Evolutionary conservation across 2,329 filamentous ascomycete genomes (phyloP).

Genomic region (Fusarium verticillioides): DNA sequence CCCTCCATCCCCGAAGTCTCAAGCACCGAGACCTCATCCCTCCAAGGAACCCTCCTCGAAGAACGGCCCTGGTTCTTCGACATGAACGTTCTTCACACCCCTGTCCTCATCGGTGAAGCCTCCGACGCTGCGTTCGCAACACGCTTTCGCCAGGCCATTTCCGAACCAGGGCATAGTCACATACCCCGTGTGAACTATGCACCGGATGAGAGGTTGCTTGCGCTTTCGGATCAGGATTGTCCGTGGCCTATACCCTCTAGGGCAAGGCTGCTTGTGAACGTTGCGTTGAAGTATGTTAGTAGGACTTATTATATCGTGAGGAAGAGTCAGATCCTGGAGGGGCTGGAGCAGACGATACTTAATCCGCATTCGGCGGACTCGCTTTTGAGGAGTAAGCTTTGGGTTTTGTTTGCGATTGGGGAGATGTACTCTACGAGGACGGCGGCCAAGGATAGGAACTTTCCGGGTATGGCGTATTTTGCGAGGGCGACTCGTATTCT

Average conservation of each 20-base stretch:
- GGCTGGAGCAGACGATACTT: conserved; percentile 52
- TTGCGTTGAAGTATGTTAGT: conserved; percentile 54
- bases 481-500: conserved; percentile 53
- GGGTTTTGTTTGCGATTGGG: conserved; percentile 58
- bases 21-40: conserved; percentile 10
- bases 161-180: conserved; percentile 46
- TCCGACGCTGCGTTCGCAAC: conserved; percentile 53
- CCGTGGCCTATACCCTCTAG: conserved; percentile 53
- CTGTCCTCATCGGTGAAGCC: conserved; percentile 51
- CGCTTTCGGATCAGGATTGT: conserved; percentile 46
- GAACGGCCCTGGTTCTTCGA: conserved; percentile 50
- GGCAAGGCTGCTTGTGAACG: conserved; percentile 47
- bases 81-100: conserved; percentile 48
- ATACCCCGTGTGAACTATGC: conserved; percentile 51
- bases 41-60: conserved; percentile 39
- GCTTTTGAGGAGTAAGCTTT: conserved; percentile 54
- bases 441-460: conserved; percentile 48
- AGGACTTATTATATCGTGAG: conserved; percentile 56
- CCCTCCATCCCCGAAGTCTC: conserved; percentile 19
- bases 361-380: conserved; percentile 49
- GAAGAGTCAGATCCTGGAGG: conserved; percentile 50
- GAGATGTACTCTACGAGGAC: conserved; percentile 57
- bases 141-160: conserved; percentile 50
- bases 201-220: conserved; percentile 45
- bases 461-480: conserved; percentile 59